Evolutionary conservation across 768 basidiomycete species (phyloP).

Genomic region (Naganishia kalamii): DNA sequence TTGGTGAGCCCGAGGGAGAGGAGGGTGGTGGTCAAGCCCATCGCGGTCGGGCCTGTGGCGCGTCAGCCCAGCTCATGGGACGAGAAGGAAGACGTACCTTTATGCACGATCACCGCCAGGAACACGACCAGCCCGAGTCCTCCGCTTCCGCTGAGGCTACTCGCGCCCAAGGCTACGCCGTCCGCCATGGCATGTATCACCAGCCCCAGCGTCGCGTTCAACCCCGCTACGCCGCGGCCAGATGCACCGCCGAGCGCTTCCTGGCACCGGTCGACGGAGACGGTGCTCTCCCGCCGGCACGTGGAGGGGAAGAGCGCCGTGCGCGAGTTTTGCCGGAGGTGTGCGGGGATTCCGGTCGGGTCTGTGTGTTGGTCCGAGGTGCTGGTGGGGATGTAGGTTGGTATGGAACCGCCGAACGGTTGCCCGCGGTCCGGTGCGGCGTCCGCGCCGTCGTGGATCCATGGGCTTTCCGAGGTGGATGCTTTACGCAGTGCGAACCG

Average conservation of each 20-base stretch:
- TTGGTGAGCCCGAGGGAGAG: conserved; percentile 67
- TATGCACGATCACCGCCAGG: conserved; percentile 83
- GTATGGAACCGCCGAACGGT: background rate
- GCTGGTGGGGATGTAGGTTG: background rate
- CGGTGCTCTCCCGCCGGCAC: conserved; percentile 22
- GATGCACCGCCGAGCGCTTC: conserved; percentile 35
- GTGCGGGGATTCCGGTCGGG: background rate
- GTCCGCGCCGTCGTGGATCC: background rate
- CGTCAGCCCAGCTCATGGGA: conserved; percentile 24
- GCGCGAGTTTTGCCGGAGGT: conserved; percentile 14
- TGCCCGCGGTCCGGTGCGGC: no score
- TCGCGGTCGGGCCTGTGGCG: conserved; percentile 72
- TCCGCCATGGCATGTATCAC: conserved; percentile 84
- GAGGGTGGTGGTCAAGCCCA: conserved; percentile 80
- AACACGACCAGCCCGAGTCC: conserved; percentile 76
- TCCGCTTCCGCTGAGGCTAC: conserved; percentile 45
- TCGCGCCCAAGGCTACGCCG: conserved; percentile 81
- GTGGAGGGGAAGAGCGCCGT: conserved; percentile 15
- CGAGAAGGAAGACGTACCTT: conserved; percentile 58
- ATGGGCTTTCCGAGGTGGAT: background rate
- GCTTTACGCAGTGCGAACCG: background rate
- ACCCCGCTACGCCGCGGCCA: conserved; percentile 50
- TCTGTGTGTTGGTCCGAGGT: background rate
- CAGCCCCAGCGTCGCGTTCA: conserved; percentile 72
- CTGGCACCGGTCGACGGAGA: conserved; percentile 19